Base-by-base conservation (phyloP, 2,329 filamentous ascomycete species). In the Arthrobotrys sphaeroides region DNA sequence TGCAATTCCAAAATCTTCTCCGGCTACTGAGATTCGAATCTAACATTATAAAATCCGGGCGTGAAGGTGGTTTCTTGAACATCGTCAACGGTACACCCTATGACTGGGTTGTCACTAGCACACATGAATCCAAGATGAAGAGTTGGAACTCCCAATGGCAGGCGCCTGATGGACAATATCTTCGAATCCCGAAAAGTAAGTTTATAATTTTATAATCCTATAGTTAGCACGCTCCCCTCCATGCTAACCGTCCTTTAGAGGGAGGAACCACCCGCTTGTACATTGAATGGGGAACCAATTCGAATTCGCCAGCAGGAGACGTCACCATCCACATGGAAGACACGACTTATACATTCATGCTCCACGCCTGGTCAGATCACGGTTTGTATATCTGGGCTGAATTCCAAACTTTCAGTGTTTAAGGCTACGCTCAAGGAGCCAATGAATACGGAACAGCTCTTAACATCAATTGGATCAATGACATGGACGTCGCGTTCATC, bases 41-140 rank as follows among this genome's bases (percentile, higher is more conserved):
- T 55, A 38, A 55, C 18, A 3, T 22, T 24, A 13, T 2, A 60
- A 60, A 64, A 64, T 64, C n/a, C n/a, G n/a, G n/a, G 60, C 26
- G 36, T 12, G 55, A 74, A 81, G 82, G 81, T 47, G 82, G 83
- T 66, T 81, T 78, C 28, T 78, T 84, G 47, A 82, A 82, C 10
- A 65, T 84, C 22, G 78, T 84, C 53, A 84, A 84, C 78, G 83
- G 82, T 18, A 83, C 82, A n/a, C 82, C 83, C 1, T 81, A 82
- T 42, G 80, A 82, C 55, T 84, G 81, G 82, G 80, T 73, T 10
- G 64, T 82, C 55, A 79, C 65, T 31, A 70, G 78, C 22, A 79
- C 80, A 36, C 78, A 79, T 33, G 80, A 81, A 1, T 83, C 83
- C 73, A 81, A 83, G 62, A 83, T 84, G 82, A 80, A 51, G 16